These are phyloP conservation scores for Zygosaccharomyces gambellarensis DNA, from an alignment of 805 yeast genomes.

Conservation along the genomic window DNA sequence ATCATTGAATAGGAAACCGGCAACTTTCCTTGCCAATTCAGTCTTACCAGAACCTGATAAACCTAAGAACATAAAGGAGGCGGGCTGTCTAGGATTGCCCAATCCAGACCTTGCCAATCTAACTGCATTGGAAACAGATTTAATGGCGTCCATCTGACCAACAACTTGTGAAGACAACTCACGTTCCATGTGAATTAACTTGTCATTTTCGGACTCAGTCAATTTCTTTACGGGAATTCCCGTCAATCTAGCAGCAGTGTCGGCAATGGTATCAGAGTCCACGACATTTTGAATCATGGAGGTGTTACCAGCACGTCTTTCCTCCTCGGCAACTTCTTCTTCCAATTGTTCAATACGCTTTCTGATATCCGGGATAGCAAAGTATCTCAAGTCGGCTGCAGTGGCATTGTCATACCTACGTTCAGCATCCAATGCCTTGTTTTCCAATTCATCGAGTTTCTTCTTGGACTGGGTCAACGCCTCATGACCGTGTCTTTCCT, in stretches of 20 bases:
- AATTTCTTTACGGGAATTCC: conserved; percentile 95
- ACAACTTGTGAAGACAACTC: conserved; percentile 79
- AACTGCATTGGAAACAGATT: conserved; percentile 92
- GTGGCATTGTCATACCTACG: conserved; percentile 92
- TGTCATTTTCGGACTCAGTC: conserved; percentile 91
- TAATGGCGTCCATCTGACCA: conserved; percentile 94
- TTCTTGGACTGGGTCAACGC: conserved; percentile 84
- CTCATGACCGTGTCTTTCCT: conserved; percentile 88
- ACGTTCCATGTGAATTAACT: conserved; percentile 90
- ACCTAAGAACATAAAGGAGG: conserved; percentile 91
- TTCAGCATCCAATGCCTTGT: conserved; percentile 93
- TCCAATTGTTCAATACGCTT: conserved; percentile 73
- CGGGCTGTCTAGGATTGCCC: conserved; percentile 94
- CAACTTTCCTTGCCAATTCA: conserved; percentile 92
- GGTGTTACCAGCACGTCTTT: conserved; percentile 51
- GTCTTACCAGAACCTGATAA: conserved; percentile 98
- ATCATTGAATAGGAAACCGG: conserved; percentile 93
- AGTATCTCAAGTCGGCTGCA: conserved; percentile 93
- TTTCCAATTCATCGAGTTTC: conserved; percentile 86
- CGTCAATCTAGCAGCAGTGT: conserved; percentile 92
- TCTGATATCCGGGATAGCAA: conserved; percentile 91
- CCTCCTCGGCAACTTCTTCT: conserved; percentile 71
- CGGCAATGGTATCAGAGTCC: conserved; percentile 88
- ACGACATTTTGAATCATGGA: conserved; percentile 84
- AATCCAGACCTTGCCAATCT: conserved; percentile 90